Base-by-base conservation (phyloP, 2,329 filamentous ascomycete genomes). In the Curvularia eragrostidis region DNA sequence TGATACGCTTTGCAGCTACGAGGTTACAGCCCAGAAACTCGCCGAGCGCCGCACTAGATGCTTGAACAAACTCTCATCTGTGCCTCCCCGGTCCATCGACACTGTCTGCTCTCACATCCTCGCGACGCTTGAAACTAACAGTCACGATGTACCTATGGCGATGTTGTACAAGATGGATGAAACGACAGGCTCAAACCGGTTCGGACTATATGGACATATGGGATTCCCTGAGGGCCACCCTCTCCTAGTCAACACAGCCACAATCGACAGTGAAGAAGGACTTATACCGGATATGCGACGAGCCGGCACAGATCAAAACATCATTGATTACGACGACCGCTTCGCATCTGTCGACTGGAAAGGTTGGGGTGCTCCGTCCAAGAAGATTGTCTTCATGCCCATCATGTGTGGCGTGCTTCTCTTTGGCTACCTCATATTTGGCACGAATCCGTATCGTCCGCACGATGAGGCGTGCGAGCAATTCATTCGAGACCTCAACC, bases 371-470 rank as follows among this genome's bases (percentile, higher is more conserved):
- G 58, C 52, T 10, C 69, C 69, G 2, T 63, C 71, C 1, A 62
- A 66, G 43, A 62, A 67, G 30, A 66, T 74, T 15, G 67, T 63
- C 39, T 65, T 76, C 7, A 15, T 71, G 15, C 71, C 73, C 36
- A 64, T 75, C 42, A 62, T 61, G 32, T 68, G 58, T 23, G 68
- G 62, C 3, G 46, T 58, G 4, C 65, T 59, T 21, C 49, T 71
- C 3, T 69, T 69, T 42, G 71, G 71, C 38, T 74, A 71, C 50
- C 59, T 76, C 2, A 44, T 78, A 15, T 57, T 74, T 4, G 77
- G 75, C 0, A 71, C 75, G 0, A 78, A 77, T 46, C 76, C 75
- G 0, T 73, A 66, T 26, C 68, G 75, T 15, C 68, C 68, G 1
- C 70, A 71, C 44, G 75, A 78, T 42, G 56, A 62, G 1, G 58